These are phyloP conservation scores for Trichosporon sp. DNA, from an alignment of 1,284 basidiomycete species.

Conservation along the genomic window DNA sequence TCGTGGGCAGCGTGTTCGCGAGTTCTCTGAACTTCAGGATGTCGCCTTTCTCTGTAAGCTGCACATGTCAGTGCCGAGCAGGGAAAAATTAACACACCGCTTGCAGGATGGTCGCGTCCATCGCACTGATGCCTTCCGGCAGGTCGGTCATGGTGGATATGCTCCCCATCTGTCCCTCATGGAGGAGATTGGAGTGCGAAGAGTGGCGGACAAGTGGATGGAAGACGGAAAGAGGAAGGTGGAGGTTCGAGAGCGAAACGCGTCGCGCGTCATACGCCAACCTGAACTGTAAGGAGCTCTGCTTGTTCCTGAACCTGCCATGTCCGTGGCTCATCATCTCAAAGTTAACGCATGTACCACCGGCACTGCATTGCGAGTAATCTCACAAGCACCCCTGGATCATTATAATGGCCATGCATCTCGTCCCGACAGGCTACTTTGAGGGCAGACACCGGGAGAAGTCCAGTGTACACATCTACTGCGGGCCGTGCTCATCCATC, in stretches of 20 bases:
- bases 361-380: too few species aligned
- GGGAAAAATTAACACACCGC: too few species aligned
- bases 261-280: background rate
- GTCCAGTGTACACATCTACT: background rate
- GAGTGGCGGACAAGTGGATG: background rate
- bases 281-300: background rate
- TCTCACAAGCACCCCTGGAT: too few species aligned
- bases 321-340: too few species aligned
- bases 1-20: background rate
- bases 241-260: background rate
- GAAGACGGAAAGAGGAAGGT: background rate
- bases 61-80: background rate
- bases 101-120: background rate
- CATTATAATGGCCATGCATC: background rate
- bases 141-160: background rate
- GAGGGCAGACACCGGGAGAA: too few species aligned
- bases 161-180: background rate
- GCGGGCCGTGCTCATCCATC: background rate
- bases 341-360: too few species aligned
- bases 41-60: background rate
- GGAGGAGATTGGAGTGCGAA: background rate
- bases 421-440: background rate
- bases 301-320: background rate
- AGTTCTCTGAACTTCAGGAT: background rate
- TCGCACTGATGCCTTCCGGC: background rate